Percentiles rank a stretch among this genome's conserved stretches.
Conservation (phyloP, 129 eudicot genomes). For the Scalesia atractyloides region DNA sequence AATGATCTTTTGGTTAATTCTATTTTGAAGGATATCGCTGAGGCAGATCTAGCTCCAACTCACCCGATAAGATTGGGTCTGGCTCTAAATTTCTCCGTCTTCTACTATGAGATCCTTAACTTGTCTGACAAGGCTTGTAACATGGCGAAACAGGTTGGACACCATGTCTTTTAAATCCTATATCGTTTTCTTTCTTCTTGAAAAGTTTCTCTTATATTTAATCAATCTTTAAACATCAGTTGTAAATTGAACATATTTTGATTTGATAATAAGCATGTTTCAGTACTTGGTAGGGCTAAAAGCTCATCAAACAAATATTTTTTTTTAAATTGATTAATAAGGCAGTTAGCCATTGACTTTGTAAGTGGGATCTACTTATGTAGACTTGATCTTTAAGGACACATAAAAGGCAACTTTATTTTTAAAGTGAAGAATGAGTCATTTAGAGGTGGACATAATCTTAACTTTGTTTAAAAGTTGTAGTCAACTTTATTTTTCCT, state of each 20-base stretch:
- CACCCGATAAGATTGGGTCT: conserved; percentile 85
- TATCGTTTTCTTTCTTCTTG: background rate
- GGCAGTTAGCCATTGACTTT: conserved; percentile 35
- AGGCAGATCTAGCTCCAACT: conserved; percentile 70
- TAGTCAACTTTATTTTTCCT: conserved; percentile 1
- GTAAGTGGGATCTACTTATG: conserved; percentile 20
- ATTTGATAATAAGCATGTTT: conserved; percentile 1
- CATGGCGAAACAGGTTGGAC: conserved; percentile 81
- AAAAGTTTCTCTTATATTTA: background rate
- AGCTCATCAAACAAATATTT: conserved; percentile 19
- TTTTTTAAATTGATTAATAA: background rate
- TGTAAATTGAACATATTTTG: conserved; percentile 5
- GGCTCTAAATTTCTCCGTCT: conserved; percentile 83
- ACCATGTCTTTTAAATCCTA: background rate
- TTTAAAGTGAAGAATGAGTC: conserved; percentile 31
- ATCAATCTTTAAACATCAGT: background rate
- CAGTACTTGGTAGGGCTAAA: conserved; percentile 16
- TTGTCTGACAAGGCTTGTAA: conserved; percentile 79
- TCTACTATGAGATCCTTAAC: conserved; percentile 80
- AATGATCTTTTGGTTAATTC: background rate
- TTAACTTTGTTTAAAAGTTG: conserved; percentile 4
- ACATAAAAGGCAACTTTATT: conserved; percentile 30
- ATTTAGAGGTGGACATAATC: conserved; percentile 24
- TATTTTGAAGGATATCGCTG: conserved; percentile 70
- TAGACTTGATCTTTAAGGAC: conserved; percentile 27